Conservation (phyloP, 306 rosid genomes). For the Medicago arabica region DNA sequence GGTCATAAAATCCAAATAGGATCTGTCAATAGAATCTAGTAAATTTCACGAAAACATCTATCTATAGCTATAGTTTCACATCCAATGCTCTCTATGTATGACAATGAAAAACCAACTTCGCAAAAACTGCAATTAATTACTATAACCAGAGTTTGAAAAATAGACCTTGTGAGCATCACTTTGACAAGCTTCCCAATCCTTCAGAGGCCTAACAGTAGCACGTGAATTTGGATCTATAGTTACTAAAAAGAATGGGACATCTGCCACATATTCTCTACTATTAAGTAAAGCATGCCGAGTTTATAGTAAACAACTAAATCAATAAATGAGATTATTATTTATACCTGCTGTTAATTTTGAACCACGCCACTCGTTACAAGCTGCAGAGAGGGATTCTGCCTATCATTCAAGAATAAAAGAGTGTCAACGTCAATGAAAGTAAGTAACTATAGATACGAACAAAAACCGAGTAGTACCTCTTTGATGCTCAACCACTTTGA, state of each 20-base stretch:
- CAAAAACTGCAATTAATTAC: slow-evolving; percentile 29
- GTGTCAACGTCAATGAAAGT: slow-evolving; percentile 25
- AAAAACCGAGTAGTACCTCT: slow-evolving; percentile 61
- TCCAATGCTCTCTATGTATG: slow-evolving; percentile 32
- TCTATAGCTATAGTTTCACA: slow-evolving; percentile 11
- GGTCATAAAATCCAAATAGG: slow-evolving; percentile 95
- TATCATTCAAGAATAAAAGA: slow-evolving; percentile 41
- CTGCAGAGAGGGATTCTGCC: slow-evolving; percentile 81
- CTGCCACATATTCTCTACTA: slow-evolving; percentile 55
- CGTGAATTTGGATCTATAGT: slow-evolving; percentile 61
- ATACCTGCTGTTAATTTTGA: slow-evolving; percentile 77
- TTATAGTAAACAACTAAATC: slow-evolving; percentile 28
- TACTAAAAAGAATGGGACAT: slow-evolving; percentile 82
- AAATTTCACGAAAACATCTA: slow-evolving; percentile 37
- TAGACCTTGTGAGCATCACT: slow-evolving; percentile 68
- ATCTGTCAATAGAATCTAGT: slow-evolving; percentile 61
- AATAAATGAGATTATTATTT: not conserved
- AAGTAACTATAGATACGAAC: slow-evolving; percentile 26
- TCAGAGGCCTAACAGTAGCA: slow-evolving; percentile 71
- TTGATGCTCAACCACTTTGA: slow-evolving; percentile 64
- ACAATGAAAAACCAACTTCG: slow-evolving; percentile 30
- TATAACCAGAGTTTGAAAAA: slow-evolving; percentile 40
- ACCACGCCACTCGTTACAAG: slow-evolving; percentile 84
- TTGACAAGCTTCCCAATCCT: slow-evolving; percentile 78
- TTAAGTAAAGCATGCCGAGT: slow-evolving; percentile 33